These are phyloP conservation scores for Tetrahymena thermophila DNA, from an alignment of 73 alveolate genomes.

Conservation along the genomic window DNA sequence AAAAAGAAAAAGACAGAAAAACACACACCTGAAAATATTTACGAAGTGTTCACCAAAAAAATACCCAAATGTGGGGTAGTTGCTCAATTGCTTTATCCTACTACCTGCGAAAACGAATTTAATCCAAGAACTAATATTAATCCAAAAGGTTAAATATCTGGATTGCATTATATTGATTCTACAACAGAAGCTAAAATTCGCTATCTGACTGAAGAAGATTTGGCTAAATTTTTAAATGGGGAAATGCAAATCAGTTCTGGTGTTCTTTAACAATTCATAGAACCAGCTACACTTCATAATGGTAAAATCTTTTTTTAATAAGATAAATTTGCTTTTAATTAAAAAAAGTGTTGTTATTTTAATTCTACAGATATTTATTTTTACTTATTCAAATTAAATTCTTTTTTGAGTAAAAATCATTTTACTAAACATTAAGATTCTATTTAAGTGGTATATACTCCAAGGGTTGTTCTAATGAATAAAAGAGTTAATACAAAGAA, in stretches of 20 bases:
- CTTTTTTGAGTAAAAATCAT: neutral
- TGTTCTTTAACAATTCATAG: neutral
- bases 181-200: neutral
- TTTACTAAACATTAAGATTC: neutral
- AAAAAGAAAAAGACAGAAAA: neutral
- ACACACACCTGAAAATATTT: neutral
- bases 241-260: neutral
- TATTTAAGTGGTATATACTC: neutral
- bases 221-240: neutral
- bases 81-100: neutral
- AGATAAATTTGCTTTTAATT: neutral
- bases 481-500: neutral
- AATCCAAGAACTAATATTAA: neutral
- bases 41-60: neutral
- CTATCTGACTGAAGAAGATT: neutral
- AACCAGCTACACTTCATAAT: neutral
- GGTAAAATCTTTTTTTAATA: neutral
- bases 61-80: neutral
- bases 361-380: neutral
- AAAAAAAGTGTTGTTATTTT: neutral
- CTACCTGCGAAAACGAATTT: neutral
- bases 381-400: neutral
- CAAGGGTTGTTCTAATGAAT: neutral
- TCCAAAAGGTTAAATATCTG: neutral
- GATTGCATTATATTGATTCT: neutral